A percentile compares a stretch with the other conserved stretches of the same genome.
These are phyloP conservation scores for Leptodermis oblonga DNA, from an alignment of 257 asterid genomes.

Conservation along the genomic window DNA sequence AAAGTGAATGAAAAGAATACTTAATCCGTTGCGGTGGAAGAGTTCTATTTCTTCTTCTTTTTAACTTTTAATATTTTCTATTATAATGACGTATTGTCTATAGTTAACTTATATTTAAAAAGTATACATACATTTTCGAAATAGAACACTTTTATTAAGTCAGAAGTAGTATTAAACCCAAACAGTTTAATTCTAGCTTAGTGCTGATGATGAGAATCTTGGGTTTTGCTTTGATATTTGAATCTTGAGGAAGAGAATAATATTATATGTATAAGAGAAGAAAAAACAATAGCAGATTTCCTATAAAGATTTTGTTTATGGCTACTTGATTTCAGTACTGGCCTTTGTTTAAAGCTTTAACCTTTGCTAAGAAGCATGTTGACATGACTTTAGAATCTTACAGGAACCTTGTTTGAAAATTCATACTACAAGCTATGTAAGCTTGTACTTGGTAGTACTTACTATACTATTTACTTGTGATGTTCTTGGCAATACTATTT, in stretches of 20 bases:
- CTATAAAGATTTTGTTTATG: neutral
- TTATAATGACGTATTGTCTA: too few relatives aligned
- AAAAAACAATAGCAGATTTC: neutral
- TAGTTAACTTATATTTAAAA: too few relatives aligned
- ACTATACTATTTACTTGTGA: neutral
- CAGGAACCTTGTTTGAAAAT: neutral
- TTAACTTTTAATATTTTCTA: too few relatives aligned
- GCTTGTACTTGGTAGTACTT: neutral
- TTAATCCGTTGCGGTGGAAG: too few relatives aligned
- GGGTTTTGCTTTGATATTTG: neutral
- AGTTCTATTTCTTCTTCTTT: too few relatives aligned
- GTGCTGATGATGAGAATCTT: neutral
- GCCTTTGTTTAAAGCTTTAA: slow-evolving; percentile 5
- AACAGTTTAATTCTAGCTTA: too few relatives aligned
- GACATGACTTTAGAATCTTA: slow-evolving; percentile 12
- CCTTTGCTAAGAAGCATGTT: slow-evolving; percentile 10
- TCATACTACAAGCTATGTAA: too few relatives aligned
- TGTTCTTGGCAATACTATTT: neutral
- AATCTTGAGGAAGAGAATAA: neutral
- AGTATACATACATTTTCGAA: too few relatives aligned
- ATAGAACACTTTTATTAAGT: too few relatives aligned
- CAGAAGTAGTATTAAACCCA: too few relatives aligned
- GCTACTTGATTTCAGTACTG: neutral
- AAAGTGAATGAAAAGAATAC: too few relatives aligned
- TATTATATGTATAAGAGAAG: too few relatives aligned